Evolutionary conservation across 139 green algal genomes (phyloP).

Genomic region (Chlamydomonas applanata): DNA sequence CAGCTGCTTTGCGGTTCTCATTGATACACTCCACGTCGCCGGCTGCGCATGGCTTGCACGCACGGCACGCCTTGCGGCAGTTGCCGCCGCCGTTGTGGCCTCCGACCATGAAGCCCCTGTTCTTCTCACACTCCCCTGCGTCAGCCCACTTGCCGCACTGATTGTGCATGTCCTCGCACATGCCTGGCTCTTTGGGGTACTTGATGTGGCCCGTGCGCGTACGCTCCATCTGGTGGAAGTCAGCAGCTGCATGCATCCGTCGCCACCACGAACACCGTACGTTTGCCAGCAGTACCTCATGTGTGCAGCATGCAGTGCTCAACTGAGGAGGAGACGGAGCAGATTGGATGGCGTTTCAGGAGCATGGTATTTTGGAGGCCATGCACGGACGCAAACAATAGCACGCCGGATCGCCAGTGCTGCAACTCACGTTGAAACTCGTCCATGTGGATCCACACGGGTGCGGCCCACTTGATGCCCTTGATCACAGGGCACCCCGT

Average conservation of each 20-base stretch:
- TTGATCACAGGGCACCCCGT: conserved; percentile 45
- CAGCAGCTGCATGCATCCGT: not conserved
- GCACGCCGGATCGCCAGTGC: no score
- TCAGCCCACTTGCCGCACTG: conserved; percentile 42
- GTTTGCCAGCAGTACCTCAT: no score
- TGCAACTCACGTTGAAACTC: conserved; percentile 14
- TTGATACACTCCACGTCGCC: conserved; percentile 38
- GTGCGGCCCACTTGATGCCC: conserved; percentile 45
- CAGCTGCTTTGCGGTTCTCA: conserved; percentile 30
- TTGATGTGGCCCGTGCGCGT: not conserved
- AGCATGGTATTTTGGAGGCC: no score
- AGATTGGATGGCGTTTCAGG: no score
- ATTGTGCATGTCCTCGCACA: conserved; percentile 33
- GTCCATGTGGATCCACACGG: conserved; percentile 39
- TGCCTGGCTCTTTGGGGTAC: conserved; percentile 27
- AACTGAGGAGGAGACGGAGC: no score
- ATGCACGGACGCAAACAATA: no score
- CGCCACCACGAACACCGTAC: not conserved
- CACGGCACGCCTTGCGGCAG: conserved; percentile 30
- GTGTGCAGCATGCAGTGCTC: no score
- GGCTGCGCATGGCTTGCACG: conserved; percentile 30
- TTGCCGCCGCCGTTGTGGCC: conserved; percentile 8
- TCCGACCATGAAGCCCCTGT: conserved; percentile 54
- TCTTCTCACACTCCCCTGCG: conserved; percentile 50
- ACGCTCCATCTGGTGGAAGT: not conserved